Percentiles rank a stretch among this genome's conserved stretches.
phyloP scores from a whole-genome alignment of 2,329 filamentous ascomycete genomes.

The Colletotrichum cereale region DNA sequence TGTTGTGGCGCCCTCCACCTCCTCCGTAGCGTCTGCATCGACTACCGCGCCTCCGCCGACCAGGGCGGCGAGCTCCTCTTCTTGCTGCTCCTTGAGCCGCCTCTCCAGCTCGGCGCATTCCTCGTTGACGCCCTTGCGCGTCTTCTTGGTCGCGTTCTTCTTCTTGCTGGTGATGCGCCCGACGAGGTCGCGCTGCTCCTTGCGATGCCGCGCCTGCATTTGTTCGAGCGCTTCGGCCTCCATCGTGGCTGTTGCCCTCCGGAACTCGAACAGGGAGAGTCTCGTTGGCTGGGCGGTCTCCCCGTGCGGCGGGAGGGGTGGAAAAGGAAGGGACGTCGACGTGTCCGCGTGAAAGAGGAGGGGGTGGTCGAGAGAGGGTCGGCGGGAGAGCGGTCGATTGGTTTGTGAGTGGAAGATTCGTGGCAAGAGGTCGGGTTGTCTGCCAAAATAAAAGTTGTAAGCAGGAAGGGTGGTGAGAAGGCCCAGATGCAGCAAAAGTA shows the following conservation, averaged over 20 bases:
- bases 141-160: constrained; percentile 94
- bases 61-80: constrained; percentile 66
- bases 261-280: too few relatives aligned
- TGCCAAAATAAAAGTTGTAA: not conserved
- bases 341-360: not conserved
- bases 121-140: constrained; percentile 78
- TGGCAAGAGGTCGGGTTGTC: not conserved
- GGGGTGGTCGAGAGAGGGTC: not conserved
- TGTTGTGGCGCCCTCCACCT: constrained; percentile 43
- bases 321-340: not conserved
- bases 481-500: not conserved
- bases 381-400: not conserved
- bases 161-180: constrained; percentile 92
- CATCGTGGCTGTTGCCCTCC: constrained; percentile 41
- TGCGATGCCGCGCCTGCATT: constrained; percentile 83
- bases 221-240: constrained; percentile 75
- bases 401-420: not conserved
- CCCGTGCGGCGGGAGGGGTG: not conserved
- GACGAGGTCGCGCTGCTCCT: constrained; percentile 89
- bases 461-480: not conserved
- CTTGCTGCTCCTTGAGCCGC: constrained; percentile 75
- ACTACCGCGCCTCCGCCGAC: constrained; percentile 44
- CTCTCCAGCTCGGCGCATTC: constrained; percentile 81
- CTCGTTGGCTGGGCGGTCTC: not conserved
- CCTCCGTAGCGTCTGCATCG: constrained; percentile 20